Base-by-base conservation (phyloP, 2,329 filamentous ascomycete species). In the Fusarium coffeatum region DNA sequence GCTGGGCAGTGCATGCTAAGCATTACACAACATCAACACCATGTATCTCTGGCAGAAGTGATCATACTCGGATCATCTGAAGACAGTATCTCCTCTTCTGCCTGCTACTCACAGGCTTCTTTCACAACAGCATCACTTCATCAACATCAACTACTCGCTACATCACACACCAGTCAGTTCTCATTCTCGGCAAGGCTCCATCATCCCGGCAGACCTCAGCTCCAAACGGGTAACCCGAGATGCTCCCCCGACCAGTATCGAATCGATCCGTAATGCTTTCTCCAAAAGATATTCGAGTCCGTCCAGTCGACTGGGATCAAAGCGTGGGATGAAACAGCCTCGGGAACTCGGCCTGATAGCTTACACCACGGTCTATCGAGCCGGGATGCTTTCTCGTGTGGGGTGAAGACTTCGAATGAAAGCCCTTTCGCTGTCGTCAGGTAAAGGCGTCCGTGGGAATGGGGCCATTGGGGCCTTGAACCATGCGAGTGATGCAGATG, bases 351-450 rank as follows among this genome's bases (percentile, higher is more conserved):
- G 66, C 64, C 20, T 28, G 41, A 40, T 47, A 67, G 55, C 43
- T 46, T 42, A 40, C 54, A 41, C 53, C 40, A 42, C 48, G 50
- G 30, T 22, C 34, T 63, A 32, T 64, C 53, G 61, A 55, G 20
- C 70, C 40, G 23, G 69, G 49, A 50, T 64, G n/a, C 47, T 55
- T 10, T 56, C 25, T 63, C 61, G 66, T 66, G 63, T n/a, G 71
- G 66, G 69, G 64, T 6, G 12, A 5, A 20, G 45, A 28, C 25
- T 28, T 61, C 27, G 28, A 47, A 37, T n/a, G 30, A 66, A 40
- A 53, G 28, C 12, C 71, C 55, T 42, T 57, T 42, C 27, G 59
- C 62, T 50, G 49, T 72, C 60, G 55, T 59, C 54, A 65, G 59
- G 61, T 45, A 12, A 61, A 59, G 28, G 45, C 23, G 57, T 59